Evolutionary conservation across 768 basidiomycete genomes (phyloP).

Genomic region (Serendipita indica): DNA sequence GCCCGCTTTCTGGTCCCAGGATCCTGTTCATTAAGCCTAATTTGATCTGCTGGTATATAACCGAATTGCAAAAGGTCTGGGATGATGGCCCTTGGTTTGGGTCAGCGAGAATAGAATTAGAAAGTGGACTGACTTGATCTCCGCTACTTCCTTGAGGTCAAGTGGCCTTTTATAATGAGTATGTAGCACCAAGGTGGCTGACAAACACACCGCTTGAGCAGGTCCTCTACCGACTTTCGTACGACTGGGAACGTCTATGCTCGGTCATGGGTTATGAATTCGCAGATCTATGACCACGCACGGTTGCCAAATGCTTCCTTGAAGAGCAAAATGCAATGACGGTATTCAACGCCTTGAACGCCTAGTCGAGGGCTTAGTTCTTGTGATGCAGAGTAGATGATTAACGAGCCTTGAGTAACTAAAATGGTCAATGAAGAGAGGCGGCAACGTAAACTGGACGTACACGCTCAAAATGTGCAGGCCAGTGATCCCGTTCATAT

Average conservation of each 20-base stretch:
- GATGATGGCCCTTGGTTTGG: constrained; percentile 50
- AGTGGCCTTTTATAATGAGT: constrained; percentile 40
- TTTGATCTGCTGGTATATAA: constrained; percentile 51
- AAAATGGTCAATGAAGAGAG: neutral
- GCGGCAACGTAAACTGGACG: neutral
- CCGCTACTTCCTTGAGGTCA: constrained; percentile 61
- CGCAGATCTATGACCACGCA: neutral
- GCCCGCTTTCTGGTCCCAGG: constrained; percentile 19
- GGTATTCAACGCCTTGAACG: constrained; percentile 62
- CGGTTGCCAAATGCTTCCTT: constrained; percentile 57
- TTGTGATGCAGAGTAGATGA: neutral
- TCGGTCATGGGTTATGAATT: neutral
- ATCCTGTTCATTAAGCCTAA: constrained; percentile 36
- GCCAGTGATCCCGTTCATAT: neutral
- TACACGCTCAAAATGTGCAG: neutral
- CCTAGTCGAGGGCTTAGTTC: neutral
- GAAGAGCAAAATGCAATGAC: constrained; percentile 79
- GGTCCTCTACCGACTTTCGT: constrained; percentile 61
- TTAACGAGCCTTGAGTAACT: neutral
- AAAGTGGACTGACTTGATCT: constrained; percentile 48
- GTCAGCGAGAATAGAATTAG: neutral
- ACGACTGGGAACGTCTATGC: constrained; percentile 50
- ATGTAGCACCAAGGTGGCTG: neutral
- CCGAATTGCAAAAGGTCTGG: constrained; percentile 71
- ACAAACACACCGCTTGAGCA: constrained; percentile 52